phyloP scores from a whole-genome alignment of 768 basidiomycete genomes.

The Albatrellus ellisii region DNA sequence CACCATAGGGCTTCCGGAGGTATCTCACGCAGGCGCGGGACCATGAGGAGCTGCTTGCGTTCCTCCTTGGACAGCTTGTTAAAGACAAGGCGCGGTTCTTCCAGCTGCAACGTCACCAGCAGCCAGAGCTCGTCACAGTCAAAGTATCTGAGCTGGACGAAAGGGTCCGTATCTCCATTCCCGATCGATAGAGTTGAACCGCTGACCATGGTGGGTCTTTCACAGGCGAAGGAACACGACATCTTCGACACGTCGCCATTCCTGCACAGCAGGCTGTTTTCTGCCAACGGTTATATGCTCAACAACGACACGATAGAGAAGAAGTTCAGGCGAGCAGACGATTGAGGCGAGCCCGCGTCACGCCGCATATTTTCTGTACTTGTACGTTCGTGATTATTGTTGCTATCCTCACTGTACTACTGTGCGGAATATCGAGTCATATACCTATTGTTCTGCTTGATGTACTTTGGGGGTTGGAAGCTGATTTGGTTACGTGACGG shows the following conservation, averaged over 20 bases:
- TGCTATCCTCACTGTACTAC: too few relatives aligned
- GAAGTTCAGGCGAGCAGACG: conserved; percentile 42
- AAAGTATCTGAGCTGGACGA: conserved; percentile 78
- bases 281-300: conserved; percentile 78
- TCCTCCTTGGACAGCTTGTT: conserved; percentile 85
- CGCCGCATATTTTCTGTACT: neutral
- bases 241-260: conserved; percentile 87
- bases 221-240: conserved; percentile 95
- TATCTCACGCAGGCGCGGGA: conserved; percentile 94
- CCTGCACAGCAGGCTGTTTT: conserved; percentile 73
- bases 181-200: conserved; percentile 9
- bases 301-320: conserved; percentile 58
- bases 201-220: neutral
- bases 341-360: neutral
- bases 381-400: too few relatives aligned
- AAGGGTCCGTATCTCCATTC: conserved; percentile 38
- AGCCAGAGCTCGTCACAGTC: conserved; percentile 66
- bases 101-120: conserved; percentile 61
- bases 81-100: conserved; percentile 86
- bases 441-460: too few relatives aligned
- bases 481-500: too few relatives aligned
- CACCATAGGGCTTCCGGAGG: conserved; percentile 95
- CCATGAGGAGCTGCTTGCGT: conserved; percentile 89
- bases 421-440: too few relatives aligned
- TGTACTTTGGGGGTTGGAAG: too few relatives aligned